These are phyloP conservation scores for Salisapilia sapeloensis DNA, from an alignment of 352 stramenopile species.

Conservation along the genomic window DNA sequence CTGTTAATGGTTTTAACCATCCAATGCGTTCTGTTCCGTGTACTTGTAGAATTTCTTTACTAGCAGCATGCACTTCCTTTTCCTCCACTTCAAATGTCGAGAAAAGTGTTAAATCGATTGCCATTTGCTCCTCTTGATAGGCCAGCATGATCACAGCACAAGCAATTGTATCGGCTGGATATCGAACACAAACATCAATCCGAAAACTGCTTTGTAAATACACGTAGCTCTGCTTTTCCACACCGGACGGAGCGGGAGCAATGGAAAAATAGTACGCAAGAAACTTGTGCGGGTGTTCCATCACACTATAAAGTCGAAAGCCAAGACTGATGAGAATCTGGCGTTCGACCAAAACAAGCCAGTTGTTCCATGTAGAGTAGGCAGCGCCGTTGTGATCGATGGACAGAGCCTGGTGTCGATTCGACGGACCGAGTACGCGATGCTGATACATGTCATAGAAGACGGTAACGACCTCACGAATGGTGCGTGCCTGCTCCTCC, in stretches of 20 bases:
- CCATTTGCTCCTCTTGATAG: constrained; percentile 34
- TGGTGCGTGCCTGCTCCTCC: constrained; percentile 70
- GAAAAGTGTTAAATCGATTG: constrained; percentile 41
- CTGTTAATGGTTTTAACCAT: constrained; percentile 61
- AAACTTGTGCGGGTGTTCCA: constrained; percentile 88
- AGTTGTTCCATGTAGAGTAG: constrained; percentile 61
- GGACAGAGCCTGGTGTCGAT: constrained; percentile 35
- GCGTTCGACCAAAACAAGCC: constrained; percentile 77
- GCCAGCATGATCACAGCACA: constrained; percentile 84
- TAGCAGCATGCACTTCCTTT: constrained; percentile 22
- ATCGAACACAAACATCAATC: constrained; percentile 70
- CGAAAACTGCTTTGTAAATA: constrained; percentile 86
- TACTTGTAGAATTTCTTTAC: constrained; percentile 32
- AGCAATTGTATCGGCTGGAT: constrained; percentile 65
- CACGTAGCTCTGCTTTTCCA: constrained; percentile 75
- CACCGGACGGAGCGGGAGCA: constrained; percentile 38
- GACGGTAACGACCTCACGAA: constrained; percentile 71
- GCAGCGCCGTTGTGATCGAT: constrained; percentile 40
- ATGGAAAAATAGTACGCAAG: constrained; percentile 88
- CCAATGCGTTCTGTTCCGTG: constrained; percentile 35
- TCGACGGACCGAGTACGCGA: constrained; percentile 33
- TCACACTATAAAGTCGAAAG: constrained; percentile 86
- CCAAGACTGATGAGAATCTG: constrained; percentile 86
- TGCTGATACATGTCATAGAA: constrained; percentile 79
- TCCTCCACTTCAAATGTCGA: constrained; percentile 47